phyloP scores from a whole-genome alignment of 192 early-diverging fungal genomes.

The Rhizoclosmatium globosum region DNA sequence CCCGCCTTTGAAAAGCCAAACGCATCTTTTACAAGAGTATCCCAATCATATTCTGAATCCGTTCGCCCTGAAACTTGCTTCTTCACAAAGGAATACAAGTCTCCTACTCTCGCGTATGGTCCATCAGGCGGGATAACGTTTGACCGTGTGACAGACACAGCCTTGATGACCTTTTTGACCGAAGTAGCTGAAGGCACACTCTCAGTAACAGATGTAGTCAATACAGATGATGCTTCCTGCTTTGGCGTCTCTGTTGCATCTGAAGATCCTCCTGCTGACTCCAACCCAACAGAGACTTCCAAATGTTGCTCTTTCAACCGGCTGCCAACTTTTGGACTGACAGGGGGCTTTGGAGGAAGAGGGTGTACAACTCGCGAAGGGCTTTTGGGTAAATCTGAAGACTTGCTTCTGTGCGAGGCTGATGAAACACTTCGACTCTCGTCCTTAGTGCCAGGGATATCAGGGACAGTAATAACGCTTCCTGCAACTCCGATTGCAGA shows the following conservation, averaged over 20 bases:
- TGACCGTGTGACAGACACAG: conserved; percentile 28
- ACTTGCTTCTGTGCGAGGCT: neutral
- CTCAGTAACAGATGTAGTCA: neutral
- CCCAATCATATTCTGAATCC: neutral
- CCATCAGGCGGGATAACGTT: conserved; percentile 14
- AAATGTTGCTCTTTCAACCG: neutral
- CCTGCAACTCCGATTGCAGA: neutral
- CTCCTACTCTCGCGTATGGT: conserved; percentile 18
- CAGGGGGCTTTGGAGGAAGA: neutral
- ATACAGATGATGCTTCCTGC: neutral
- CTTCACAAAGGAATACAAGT: conserved; percentile 21
- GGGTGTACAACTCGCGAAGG: neutral
- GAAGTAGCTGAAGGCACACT: neutral
- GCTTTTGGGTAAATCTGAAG: neutral
- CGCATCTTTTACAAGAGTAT: neutral
- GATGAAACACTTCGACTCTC: neutral
- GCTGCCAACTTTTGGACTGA: neutral
- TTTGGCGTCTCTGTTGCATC: conserved; percentile 1
- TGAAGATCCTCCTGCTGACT: neutral
- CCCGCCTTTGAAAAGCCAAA: conserved; percentile 31
- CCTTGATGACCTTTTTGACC: conserved; percentile 14
- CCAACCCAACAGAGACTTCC: too few relatives aligned
- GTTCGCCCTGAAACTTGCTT: neutral
- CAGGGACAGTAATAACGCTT: neutral
- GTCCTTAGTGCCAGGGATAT: neutral